Evolutionary conservation across 805 yeast species (phyloP).

Genomic region (Komagataella populi): DNA sequence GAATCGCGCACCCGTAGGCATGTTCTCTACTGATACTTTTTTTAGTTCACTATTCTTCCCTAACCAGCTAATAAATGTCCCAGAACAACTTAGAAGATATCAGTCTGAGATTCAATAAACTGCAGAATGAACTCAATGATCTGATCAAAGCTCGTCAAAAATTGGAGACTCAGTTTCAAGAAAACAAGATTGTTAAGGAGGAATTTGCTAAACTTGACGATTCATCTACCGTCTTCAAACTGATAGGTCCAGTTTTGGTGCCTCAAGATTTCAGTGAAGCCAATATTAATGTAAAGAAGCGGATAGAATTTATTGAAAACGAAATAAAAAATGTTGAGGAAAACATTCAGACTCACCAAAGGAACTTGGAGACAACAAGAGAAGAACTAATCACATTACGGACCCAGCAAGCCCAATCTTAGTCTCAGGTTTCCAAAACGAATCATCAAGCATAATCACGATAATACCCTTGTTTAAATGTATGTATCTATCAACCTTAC

Average conservation of each 20-base stretch:
- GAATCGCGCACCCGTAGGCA: not conserved
- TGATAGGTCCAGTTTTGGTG: conserved; percentile 83
- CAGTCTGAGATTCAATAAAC: conserved; percentile 11
- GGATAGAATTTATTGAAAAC: conserved; percentile 72
- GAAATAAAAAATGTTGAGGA: conserved; percentile 52
- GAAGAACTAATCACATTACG: conserved; percentile 15
- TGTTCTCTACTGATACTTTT: not conserved
- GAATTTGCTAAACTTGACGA: conserved; percentile 53
- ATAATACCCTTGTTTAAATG: not conserved
- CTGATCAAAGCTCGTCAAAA: conserved; percentile 64
- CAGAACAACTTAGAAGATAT: conserved; percentile 9
- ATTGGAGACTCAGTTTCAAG: conserved; percentile 89
- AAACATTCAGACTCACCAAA: conserved; percentile 44
- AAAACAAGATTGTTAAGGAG: conserved; percentile 74
- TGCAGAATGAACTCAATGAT: conserved; percentile 23
- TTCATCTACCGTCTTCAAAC: conserved; percentile 61
- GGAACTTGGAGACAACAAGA: conserved; percentile 45
- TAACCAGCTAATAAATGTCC: not conserved
- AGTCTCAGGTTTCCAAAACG: not conserved
- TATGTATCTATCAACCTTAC: conserved; percentile 9
- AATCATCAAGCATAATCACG: not conserved
- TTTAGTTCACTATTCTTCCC: not conserved
- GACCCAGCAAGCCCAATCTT: not conserved
- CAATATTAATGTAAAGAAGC: conserved; percentile 66
- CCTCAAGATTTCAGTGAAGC: conserved; percentile 87